Percentiles rank a stretch among this genome's conserved stretches.
Conservation (phyloP, 2,329 filamentous ascomycete genomes). For the Aspergillus sp. region DNA sequence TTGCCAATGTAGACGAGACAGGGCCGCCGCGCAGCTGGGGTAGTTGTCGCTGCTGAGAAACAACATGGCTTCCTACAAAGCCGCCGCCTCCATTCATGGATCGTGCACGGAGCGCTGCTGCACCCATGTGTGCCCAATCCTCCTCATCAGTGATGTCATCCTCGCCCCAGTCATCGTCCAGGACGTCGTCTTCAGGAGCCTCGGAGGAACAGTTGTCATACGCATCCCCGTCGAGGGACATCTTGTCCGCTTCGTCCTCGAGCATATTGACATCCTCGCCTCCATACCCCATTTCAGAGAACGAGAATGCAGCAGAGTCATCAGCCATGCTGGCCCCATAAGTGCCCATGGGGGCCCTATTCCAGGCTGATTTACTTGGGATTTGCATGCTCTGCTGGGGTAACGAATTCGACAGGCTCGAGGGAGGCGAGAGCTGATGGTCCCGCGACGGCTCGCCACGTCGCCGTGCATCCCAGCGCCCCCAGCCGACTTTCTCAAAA, state of each 20-base stretch:
- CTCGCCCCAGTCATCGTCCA: slow-evolving; percentile 71
- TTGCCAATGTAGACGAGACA: slow-evolving; percentile 29
- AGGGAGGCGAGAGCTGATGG: slow-evolving; percentile 38
- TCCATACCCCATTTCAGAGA: slow-evolving; percentile 55
- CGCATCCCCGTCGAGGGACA: slow-evolving; percentile 72
- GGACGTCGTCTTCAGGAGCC: slow-evolving; percentile 53
- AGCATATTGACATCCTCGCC: slow-evolving; percentile 55
- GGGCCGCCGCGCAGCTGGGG: slow-evolving; percentile 22
- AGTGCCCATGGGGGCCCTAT: slow-evolving; percentile 29
- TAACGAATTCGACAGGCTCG: slow-evolving; percentile 41
- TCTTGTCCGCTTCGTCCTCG: slow-evolving; percentile 85
- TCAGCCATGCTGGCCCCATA: slow-evolving; percentile 56
- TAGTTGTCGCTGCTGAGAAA: slow-evolving; percentile 10
- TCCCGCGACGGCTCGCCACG: slow-evolving; percentile 49
- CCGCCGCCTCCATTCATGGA: slow-evolving; percentile 41
- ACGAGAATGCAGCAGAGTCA: slow-evolving; percentile 66
- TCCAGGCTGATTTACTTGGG: slow-evolving; percentile 24
- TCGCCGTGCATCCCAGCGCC: slow-evolving; percentile 80
- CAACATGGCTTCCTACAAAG: slow-evolving; percentile 25
- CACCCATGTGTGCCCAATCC: slow-evolving; percentile 86
- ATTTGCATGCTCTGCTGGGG: slow-evolving; percentile 40
- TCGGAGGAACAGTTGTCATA: slow-evolving; percentile 61
- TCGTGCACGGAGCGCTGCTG: slow-evolving; percentile 67
- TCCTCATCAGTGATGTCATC: slow-evolving; percentile 90
- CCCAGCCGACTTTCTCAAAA: slow-evolving; percentile 96